Conservation (phyloP, 495 filamentous ascomycete species). For the Clohesyomyces aquaticus region DNA sequence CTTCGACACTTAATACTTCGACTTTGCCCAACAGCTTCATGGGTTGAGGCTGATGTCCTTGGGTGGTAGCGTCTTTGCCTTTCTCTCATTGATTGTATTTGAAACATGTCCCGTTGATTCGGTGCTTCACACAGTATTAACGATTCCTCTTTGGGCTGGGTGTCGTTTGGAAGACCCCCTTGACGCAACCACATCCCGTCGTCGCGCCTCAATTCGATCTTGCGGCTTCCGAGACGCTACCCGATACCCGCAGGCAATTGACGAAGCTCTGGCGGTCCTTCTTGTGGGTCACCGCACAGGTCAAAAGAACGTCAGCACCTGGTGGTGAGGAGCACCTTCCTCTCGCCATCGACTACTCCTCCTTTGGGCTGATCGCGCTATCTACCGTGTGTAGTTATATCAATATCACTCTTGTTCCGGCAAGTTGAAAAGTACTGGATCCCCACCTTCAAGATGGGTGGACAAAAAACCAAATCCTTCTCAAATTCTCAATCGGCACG, state of each 20-base stretch:
- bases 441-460: constrained; percentile 26
- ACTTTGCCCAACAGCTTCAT: constrained; percentile 29
- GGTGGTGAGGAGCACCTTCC: neutral
- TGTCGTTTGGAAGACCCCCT: constrained; percentile 17
- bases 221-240: constrained; percentile 9
- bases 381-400: constrained; percentile 2
- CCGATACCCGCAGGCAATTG: constrained; percentile 10
- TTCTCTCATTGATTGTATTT: constrained; percentile 32
- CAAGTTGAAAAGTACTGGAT: neutral
- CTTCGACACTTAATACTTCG: constrained; percentile 35
- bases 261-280: neutral
- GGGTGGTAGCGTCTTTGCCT: constrained; percentile 2
- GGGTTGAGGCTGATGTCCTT: constrained; percentile 37
- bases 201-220: constrained; percentile 7
- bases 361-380: neutral
- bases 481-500: constrained; percentile 14
- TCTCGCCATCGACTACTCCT: neutral
- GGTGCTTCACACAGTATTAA: constrained; percentile 19
- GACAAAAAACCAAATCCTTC: constrained; percentile 21
- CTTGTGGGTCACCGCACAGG: constrained; percentile 7
- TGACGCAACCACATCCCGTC: constrained; percentile 16
- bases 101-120: constrained; percentile 29
- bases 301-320: constrained; percentile 3
- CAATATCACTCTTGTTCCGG: neutral
- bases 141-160: constrained; percentile 20